A percentile compares a stretch with the other conserved stretches of the same genome.
Evolutionary conservation across 441 rosid species (phyloP).

Genomic region (Lepidium campestre): DNA sequence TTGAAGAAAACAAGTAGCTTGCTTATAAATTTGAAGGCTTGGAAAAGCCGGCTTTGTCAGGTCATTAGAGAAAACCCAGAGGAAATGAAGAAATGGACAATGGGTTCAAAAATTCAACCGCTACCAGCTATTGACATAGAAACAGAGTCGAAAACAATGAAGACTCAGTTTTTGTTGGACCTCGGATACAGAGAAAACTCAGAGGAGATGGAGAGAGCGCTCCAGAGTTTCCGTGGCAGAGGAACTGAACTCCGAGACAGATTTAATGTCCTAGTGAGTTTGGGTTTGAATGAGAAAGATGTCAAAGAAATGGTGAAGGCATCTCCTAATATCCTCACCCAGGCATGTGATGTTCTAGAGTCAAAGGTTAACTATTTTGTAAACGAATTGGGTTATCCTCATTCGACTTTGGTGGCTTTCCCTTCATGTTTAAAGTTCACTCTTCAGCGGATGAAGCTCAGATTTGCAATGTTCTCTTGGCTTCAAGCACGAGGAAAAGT

Average conservation of each 20-base stretch:
- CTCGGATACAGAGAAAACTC: slow-evolving; percentile 46
- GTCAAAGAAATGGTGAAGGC: slow-evolving; percentile 45
- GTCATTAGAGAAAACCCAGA: slow-evolving; percentile 54
- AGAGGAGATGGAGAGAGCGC: slow-evolving; percentile 34
- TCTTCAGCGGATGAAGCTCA: slow-evolving; percentile 42
- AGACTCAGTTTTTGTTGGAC: slow-evolving; percentile 50
- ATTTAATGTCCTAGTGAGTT: slow-evolving; percentile 49
- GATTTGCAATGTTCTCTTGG: slow-evolving; percentile 67
- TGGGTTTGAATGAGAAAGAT: slow-evolving; percentile 52
- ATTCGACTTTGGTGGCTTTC: slow-evolving; percentile 38
- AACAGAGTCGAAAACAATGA: slow-evolving; percentile 31
- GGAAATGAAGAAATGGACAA: slow-evolving; percentile 52
- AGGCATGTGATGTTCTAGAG: slow-evolving; percentile 37
- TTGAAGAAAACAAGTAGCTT: slow-evolving; percentile 56
- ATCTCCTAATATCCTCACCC: slow-evolving; percentile 54
- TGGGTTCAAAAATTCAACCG: slow-evolving; percentile 36
- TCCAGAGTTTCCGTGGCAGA: slow-evolving; percentile 47
- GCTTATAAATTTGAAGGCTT: slow-evolving; percentile 40
- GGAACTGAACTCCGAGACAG: slow-evolving; percentile 67
- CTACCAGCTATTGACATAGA: slow-evolving; percentile 30
- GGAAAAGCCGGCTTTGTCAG: slow-evolving; percentile 45
- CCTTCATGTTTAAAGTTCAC: slow-evolving; percentile 53
- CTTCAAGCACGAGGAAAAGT: slow-evolving; percentile 44
- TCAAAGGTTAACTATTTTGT: slow-evolving; percentile 49
- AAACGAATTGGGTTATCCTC: slow-evolving; percentile 47